Percentiles rank a stretch among this genome's conserved stretches.
phyloP scores from a whole-genome alignment of 345 rosid species.

The Citrus maxima region DNA sequence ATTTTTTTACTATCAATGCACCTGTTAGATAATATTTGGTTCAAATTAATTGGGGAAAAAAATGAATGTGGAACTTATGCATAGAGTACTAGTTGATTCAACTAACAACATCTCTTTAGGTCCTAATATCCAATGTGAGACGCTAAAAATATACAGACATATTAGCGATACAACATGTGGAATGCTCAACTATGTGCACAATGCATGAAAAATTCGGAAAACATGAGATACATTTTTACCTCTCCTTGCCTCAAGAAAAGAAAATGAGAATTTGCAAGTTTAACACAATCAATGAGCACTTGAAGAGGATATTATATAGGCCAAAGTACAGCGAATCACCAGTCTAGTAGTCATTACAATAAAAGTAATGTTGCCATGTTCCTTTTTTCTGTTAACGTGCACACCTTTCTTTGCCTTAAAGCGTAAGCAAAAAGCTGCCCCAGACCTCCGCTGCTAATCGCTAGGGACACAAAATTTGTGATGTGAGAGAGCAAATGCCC shows the following conservation, averaged over 20 bases:
- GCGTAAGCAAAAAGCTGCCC: not conserved
- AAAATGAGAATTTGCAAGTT: not conserved
- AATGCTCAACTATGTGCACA: not conserved
- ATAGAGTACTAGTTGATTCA: not conserved
- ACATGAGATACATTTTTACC: not conserved
- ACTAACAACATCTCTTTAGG: not conserved
- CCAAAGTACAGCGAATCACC: not conserved
- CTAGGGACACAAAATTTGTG: not conserved
- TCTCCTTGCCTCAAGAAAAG: not conserved
- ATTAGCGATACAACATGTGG: not conserved
- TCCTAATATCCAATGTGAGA: not conserved
- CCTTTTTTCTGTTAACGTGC: constrained; percentile 5
- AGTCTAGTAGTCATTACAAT: not conserved
- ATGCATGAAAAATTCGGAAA: not conserved
- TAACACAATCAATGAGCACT: not conserved
- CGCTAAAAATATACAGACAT: not conserved
- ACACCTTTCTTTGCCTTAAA: not conserved
- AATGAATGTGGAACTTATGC: not conserved
- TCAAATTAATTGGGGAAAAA: not conserved
- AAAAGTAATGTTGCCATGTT: not conserved
- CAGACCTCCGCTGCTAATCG: not conserved
- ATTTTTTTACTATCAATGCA: not conserved
- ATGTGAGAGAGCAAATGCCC: not conserved
- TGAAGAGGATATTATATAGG: not conserved
- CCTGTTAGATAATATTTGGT: not conserved